These are phyloP conservation scores for Podospora anserina DNA, from an alignment of 495 filamentous ascomycete species.

Conservation along the genomic window DNA sequence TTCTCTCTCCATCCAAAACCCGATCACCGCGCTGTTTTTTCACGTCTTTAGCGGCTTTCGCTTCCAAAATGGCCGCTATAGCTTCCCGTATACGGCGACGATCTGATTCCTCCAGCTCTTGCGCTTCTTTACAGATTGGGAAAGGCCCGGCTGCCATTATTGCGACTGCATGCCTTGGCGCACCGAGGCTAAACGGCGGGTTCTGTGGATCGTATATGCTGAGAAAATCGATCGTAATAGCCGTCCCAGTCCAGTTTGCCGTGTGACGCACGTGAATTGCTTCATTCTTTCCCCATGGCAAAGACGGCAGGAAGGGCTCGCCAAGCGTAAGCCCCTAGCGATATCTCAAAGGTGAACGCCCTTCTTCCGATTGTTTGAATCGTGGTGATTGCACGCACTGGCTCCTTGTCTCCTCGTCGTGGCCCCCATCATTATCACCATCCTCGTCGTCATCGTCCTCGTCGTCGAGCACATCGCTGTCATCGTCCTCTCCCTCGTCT, in stretches of 20 bases:
- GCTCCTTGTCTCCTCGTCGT: not conserved
- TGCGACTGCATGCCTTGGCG: not conserved
- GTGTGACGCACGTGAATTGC: not conserved
- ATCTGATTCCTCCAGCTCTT: not conserved
- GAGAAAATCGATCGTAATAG: not conserved
- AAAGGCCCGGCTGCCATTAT: not conserved
- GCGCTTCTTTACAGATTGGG: not conserved
- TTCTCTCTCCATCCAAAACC: not conserved
- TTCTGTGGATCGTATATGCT: not conserved
- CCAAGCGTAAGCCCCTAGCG: not conserved
- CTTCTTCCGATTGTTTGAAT: not conserved
- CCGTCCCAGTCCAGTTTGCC: not conserved
- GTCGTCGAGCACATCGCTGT: constrained; percentile 23
- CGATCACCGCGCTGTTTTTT: not conserved
- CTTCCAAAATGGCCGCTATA: not conserved
- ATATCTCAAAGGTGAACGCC: not conserved
- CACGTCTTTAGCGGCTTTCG: not conserved
- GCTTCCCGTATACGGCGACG: not conserved
- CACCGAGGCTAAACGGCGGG: not conserved
- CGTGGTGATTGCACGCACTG: not conserved
- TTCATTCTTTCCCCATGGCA: not conserved
- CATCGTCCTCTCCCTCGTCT: constrained; percentile 22
- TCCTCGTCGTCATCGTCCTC: constrained; percentile 29
- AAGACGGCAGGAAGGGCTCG: not conserved
- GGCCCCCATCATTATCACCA: constrained; percentile 11